phyloP scores from a whole-genome alignment of 768 basidiomycete species.

The Lactarius deliciosus region DNA sequence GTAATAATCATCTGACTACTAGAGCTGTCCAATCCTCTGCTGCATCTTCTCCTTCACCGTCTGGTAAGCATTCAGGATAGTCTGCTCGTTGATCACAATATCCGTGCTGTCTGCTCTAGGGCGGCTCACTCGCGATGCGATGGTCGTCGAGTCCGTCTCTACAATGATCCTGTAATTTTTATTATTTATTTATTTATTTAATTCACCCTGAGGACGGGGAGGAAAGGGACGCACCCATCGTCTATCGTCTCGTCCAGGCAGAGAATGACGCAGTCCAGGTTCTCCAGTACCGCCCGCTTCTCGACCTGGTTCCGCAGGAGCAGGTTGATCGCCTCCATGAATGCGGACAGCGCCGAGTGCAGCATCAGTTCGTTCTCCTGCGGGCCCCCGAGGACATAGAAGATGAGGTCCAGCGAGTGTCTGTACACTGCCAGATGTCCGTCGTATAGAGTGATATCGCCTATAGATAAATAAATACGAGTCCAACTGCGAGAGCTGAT shows the following conservation, averaged over 20 bases:
- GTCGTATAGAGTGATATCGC: constrained; percentile 92
- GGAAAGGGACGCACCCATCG: constrained; percentile 74
- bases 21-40: constrained; percentile 78
- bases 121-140: constrained; percentile 90
- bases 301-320: constrained; percentile 91
- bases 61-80: constrained; percentile 89
- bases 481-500: not conserved
- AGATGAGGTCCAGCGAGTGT: constrained; percentile 91
- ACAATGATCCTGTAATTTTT: constrained; percentile 74
- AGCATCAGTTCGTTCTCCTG: constrained; percentile 97
- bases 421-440: constrained; percentile 90
- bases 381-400: constrained; percentile 88
- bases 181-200: not conserved
- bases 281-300: constrained; percentile 92
- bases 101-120: constrained; percentile 92
- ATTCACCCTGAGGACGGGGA: not conserved
- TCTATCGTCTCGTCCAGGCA: constrained; percentile 97
- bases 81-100: constrained; percentile 98
- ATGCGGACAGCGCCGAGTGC: constrained; percentile 75
- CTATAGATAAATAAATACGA: constrained; percentile 40
- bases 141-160: constrained; percentile 94
- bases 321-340: constrained; percentile 82
- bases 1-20: constrained; percentile 31
- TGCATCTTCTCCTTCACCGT: constrained; percentile 84
- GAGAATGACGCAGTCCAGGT: constrained; percentile 86